A percentile compares a stretch with the other conserved stretches of the same genome.
These are phyloP conservation scores for Starmerella geochares DNA, from an alignment of 805 yeast species.

Conservation along the genomic window DNA sequence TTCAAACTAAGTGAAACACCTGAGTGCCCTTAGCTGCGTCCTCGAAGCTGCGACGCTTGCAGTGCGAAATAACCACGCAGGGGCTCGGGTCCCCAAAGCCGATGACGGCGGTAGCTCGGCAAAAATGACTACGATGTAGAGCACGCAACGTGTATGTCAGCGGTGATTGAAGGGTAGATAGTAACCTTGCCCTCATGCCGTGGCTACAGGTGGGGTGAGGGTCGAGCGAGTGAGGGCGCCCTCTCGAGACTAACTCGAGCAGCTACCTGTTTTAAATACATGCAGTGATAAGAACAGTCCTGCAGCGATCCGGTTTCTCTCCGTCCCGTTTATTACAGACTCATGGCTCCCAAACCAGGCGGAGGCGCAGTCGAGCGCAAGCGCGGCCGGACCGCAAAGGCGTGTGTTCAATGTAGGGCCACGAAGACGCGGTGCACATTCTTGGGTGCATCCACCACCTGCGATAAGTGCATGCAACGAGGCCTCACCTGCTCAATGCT, in stretches of 20 bases:
- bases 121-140: not conserved
- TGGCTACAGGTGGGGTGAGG: not conserved
- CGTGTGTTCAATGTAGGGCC: constrained; percentile 20
- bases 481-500: constrained; percentile 17
- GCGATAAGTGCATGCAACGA: constrained; percentile 20
- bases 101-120: not conserved
- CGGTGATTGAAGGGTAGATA: not conserved
- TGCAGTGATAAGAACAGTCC: constrained; percentile 3
- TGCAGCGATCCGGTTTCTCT: not conserved
- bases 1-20: too few relatives aligned
- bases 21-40: too few relatives aligned
- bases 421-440: constrained; percentile 21
- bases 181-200: not conserved
- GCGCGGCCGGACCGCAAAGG: constrained; percentile 20
- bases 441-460: constrained; percentile 11
- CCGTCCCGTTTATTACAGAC: not conserved
- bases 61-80: not conserved
- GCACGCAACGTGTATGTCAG: constrained; percentile 4
- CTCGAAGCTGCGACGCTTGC: too few relatives aligned
- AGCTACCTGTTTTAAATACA: not conserved
- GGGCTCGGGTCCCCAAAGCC: not conserved
- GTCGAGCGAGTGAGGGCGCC: constrained; percentile 6
- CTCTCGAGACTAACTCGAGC: constrained; percentile 2
- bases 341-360: constrained; percentile 1
- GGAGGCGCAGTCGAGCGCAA: constrained; percentile 3